Conservation (phyloP, 2,329 filamentous ascomycete species). For the Penicillium sclerotigenum region DNA sequence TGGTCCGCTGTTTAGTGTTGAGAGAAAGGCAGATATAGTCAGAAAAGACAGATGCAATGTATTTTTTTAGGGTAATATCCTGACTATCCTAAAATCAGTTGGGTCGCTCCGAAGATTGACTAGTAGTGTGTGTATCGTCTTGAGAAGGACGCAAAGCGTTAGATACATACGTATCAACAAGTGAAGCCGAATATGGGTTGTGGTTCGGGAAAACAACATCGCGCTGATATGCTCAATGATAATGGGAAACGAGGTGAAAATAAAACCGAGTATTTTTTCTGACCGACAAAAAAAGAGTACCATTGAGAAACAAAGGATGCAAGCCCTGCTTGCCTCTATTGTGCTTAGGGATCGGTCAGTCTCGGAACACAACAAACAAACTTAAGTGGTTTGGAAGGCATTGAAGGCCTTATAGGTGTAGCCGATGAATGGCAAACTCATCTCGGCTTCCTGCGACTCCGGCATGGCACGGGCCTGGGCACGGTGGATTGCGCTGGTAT, state of each 20-base stretch:
- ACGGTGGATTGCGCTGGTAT: conserved; percentile 82
- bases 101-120: background rate
- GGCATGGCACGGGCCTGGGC: conserved; percentile 74
- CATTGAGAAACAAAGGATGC: conserved; percentile 24
- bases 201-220: conserved; percentile 24
- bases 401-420: conserved; percentile 98
- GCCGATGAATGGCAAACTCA: conserved; percentile 93
- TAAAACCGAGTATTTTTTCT: conserved; percentile 19
- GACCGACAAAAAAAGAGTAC: conserved; percentile 18
- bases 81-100: background rate
- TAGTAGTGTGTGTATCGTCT: conserved; percentile 4
- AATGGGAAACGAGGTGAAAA: conserved; percentile 26
- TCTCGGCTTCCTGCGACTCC: conserved; percentile 80
- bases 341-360: conserved; percentile 1
- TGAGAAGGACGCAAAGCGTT: conserved; percentile 11
- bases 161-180: conserved; percentile 23
- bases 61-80: background rate
- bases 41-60: background rate
- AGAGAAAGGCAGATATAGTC: background rate
- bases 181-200: conserved; percentile 26
- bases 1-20: background rate
- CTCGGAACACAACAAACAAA: conserved; percentile 17
- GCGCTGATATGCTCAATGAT: conserved; percentile 39
- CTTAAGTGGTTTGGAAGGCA: conserved; percentile 52
- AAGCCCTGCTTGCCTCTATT: conserved; percentile 35